A percentile compares a stretch with the other conserved stretches of the same genome.
These are phyloP conservation scores for Suillus subluteus DNA, from an alignment of 768 basidiomycete species.

Conservation along the genomic window DNA sequence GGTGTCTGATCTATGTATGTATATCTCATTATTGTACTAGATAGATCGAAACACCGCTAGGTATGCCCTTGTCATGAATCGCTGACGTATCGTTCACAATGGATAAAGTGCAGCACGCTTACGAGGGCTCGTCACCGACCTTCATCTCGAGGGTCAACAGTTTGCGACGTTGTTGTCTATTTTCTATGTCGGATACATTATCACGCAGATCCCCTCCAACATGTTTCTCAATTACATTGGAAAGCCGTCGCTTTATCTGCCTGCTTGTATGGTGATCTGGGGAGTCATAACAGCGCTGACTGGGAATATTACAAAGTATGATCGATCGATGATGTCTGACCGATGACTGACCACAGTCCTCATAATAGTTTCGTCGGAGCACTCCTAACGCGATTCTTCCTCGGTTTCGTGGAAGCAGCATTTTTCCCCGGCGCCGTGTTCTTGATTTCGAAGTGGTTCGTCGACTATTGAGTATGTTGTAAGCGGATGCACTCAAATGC, in stretches of 20 bases:
- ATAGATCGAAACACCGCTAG: conserved; percentile 73
- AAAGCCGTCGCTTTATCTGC: conserved; percentile 67
- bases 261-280: conserved; percentile 72
- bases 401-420: conserved; percentile 55
- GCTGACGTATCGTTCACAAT: not conserved
- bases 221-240: conserved; percentile 72
- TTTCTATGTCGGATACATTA: conserved; percentile 60
- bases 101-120: conserved; percentile 63
- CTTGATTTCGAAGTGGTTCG: conserved; percentile 37
- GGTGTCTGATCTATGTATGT: not conserved
- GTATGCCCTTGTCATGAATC: conserved; percentile 37
- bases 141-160: conserved; percentile 59
- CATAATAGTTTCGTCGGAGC: conserved; percentile 42
- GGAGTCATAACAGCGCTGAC: conserved; percentile 61
- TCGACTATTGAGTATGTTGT: conserved; percentile 30
- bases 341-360: not conserved
- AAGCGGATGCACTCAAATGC: conserved; percentile 22
- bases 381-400: conserved; percentile 51
- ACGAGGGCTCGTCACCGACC: conserved; percentile 62
- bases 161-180: conserved; percentile 74
- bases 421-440: conserved; percentile 50
- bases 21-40: conserved; percentile 29
- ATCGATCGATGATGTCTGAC: not conserved
- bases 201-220: conserved; percentile 58
- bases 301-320: conserved; percentile 36